These are phyloP conservation scores for Aegle marmelos DNA, from an alignment of 345 rosid genomes.

Conservation along the genomic window DNA sequence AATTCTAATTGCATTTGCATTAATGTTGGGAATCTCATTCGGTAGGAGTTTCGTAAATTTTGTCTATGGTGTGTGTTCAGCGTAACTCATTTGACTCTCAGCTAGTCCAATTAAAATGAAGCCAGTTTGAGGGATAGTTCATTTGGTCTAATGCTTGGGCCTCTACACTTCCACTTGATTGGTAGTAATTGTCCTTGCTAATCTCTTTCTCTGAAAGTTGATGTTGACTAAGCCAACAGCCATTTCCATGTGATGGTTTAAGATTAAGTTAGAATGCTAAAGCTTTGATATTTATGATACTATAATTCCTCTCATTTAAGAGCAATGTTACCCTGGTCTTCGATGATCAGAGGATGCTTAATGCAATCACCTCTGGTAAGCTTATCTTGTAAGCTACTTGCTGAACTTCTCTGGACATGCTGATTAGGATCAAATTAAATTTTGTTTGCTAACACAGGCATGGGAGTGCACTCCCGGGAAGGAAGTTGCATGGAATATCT, in stretches of 20 bases:
- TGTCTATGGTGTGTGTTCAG: background rate
- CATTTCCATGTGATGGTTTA: background rate
- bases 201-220: background rate
- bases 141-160: background rate
- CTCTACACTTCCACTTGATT: background rate
- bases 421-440: background rate
- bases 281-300: background rate
- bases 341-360: background rate
- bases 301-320: background rate
- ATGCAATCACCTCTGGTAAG: background rate
- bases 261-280: background rate
- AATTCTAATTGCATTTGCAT: too few relatives aligned
- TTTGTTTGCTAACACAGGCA: conserved; percentile 39
- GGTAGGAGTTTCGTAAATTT: background rate
- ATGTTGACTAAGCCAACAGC: background rate
- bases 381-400: background rate
- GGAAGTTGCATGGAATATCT: conserved; percentile 74
- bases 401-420: background rate
- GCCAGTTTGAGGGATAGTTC: background rate
- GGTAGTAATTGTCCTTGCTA: background rate
- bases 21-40: background rate
- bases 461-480: conserved; percentile 86
- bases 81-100: background rate
- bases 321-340: background rate
- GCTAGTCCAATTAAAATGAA: background rate